Conservation (phyloP, 345 rosid genomes). For the Salix caprea region DNA sequence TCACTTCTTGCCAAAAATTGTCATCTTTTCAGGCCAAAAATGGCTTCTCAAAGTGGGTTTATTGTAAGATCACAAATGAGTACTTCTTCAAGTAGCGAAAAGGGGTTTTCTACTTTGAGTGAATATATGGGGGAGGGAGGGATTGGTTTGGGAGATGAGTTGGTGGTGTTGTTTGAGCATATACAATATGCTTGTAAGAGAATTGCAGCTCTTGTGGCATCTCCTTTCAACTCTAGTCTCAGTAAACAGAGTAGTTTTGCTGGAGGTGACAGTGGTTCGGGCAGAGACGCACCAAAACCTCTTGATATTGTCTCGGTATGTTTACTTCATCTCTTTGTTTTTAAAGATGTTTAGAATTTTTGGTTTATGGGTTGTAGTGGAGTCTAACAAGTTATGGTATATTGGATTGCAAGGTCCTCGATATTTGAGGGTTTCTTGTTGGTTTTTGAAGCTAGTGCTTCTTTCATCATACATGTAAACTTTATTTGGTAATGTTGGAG, state of each 20-base stretch:
- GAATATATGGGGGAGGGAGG: constrained; percentile 62
- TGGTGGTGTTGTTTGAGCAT: constrained; percentile 65
- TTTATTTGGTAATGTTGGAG: background rate
- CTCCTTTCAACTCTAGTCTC: constrained; percentile 74
- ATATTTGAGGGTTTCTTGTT: background rate
- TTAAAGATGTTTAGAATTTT: background rate
- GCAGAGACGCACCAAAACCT: constrained; percentile 81
- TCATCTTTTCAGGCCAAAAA: constrained; percentile 25
- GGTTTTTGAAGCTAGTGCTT: background rate
- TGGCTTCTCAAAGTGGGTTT: constrained; percentile 53
- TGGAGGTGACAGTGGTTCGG: constrained; percentile 36
- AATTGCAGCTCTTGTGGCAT: constrained; percentile 82
- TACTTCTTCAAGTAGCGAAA: constrained; percentile 14
- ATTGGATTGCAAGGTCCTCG: background rate
- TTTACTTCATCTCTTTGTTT: background rate
- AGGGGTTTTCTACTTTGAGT: constrained; percentile 35
- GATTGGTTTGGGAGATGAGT: constrained; percentile 54
- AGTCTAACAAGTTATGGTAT: background rate
- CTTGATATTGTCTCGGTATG: constrained; percentile 74
- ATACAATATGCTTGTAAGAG: constrained; percentile 88
- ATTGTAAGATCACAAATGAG: constrained; percentile 34
- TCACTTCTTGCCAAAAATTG: background rate
- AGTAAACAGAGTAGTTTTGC: constrained; percentile 36
- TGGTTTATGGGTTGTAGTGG: background rate
- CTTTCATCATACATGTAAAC: background rate